Base-by-base conservation (phyloP, 2,329 filamentous ascomycete genomes). In the Botryotinia globosa region DNA sequence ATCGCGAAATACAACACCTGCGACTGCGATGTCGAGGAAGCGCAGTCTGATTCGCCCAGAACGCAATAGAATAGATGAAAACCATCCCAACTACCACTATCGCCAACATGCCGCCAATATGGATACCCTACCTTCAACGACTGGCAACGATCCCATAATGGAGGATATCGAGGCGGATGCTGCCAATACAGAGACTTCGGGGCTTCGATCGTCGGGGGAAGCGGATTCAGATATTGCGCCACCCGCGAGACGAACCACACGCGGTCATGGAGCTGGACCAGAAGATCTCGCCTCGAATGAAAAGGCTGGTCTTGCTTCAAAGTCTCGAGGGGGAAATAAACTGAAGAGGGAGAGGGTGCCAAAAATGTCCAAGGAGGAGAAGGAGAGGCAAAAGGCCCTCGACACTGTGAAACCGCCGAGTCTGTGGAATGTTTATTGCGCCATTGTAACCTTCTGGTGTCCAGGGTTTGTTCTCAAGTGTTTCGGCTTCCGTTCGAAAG, bases 11-110 rank as follows among this genome's bases (percentile, higher is more conserved):
- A 73, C 74, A n/a, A 71, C 74, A 22, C 69, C 75, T 74, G 79
- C 83, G 69, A 80, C 82, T 70, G 80, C 82, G 56, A 81, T 88
- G 74, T 80, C 83, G 74, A 90, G 94, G 78, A 98, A 98, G 83
- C 90, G 92, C 81, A 98, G 93, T 82, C 85, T 99, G 75, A 91
- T 99, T 80, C 88, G 92, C 74, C 96, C 96, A 0, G 96, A 99
- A 83, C 89, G 96, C 76, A 92, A 92, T 79, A 89, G 92, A 77
- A 93, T 97, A 77, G 92, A 94, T 77, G 90, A 87, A 76, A 92
- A 94, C 77, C 94, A 98, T 81, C 94, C 94, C 22, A 97, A 98
- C 82, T 99, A 98, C 80, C 89, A 98, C 83, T 99, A 99, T 83
- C 90, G 94, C 77, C 92, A 97, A 81, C 94, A 97, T 88, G 94